Evolutionary conservation across 1,284 basidiomycete species (phyloP), one percentile per base, ranked within the genome.

Genomic region (Cerioporus squamosus): DNA sequence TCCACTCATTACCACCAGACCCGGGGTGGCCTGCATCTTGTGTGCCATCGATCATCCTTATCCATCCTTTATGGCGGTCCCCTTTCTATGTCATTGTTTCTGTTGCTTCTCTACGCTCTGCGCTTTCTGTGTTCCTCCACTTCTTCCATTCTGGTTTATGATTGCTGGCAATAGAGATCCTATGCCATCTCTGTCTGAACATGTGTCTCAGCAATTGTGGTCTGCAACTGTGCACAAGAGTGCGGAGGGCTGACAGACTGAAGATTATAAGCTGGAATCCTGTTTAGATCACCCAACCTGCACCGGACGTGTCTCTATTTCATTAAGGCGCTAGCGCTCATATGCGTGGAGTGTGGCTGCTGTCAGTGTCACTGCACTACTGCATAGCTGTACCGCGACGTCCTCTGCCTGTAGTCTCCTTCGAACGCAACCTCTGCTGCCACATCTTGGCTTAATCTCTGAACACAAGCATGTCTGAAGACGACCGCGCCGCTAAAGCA

Each of bases 401-500:
- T 53, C 31, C 51, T 60, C 54, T 43, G 43, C n/a, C 38, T 18
- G 33, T 46, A 36, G 42, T 50, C 51, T 36, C 45, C n/a, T n/a
- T 12, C 8, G 10, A 36, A 36, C 6, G 10, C 6, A 36, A 36
- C 10, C 33, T 36, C 33, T 10, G 12, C 14, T 10, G 33, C 12
- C 14, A 12, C 33, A 36, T 4, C 33, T 36, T 36, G 33, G 12
- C 33, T 10, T 36, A 36, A 10, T 36, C 14, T 15, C 39, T 17
- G 26, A 23, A 15, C 17, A 10, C 49, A 55, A 31, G 5, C 79
- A 77, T 79, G 75, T 79, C 84, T 29, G 90, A 91, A 66, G 87
- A 87, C 56, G 91, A 93, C 62, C 83, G 91, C 59, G 88, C 90
- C 57, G 85, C 85, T 10, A 92, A 88, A 74, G 84, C 90, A 60